phyloP scores from a whole-genome alignment of 2,329 filamentous ascomycete species.

The Alternaria viburni region DNA sequence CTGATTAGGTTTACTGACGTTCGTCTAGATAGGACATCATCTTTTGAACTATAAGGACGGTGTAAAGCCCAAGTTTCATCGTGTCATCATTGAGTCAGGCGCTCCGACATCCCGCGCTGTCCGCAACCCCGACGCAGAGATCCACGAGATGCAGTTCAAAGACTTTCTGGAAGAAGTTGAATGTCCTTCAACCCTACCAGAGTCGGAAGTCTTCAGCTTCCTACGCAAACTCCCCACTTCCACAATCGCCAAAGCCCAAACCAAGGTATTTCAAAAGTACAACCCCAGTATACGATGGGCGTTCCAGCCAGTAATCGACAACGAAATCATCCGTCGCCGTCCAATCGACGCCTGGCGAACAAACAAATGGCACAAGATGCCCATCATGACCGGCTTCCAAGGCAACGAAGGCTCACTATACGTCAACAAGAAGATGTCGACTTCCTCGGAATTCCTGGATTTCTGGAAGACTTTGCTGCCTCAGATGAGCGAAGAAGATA shows the following conservation, averaged over 20 bases:
- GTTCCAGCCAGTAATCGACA: constrained; percentile 74
- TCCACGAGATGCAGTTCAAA: constrained; percentile 55
- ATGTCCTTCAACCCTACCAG: constrained; percentile 33
- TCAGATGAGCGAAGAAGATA: constrained; percentile 58
- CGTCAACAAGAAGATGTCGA: constrained; percentile 59
- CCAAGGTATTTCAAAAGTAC: constrained; percentile 53
- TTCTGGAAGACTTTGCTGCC: constrained; percentile 71
- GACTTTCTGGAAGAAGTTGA: constrained; percentile 50
- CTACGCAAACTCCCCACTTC: constrained; percentile 50
- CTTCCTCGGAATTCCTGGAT: constrained; percentile 59
- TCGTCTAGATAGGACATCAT: constrained; percentile 66
- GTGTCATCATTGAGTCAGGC: constrained; percentile 56
- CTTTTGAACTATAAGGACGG: constrained; percentile 57
- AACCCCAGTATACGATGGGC: constrained; percentile 59
- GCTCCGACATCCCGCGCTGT: constrained; percentile 56
- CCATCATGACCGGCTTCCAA: constrained; percentile 73
- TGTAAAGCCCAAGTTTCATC: constrained; percentile 51
- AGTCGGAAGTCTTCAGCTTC: constrained; percentile 48
- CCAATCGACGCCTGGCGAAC: constrained; percentile 67
- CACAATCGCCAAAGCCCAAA: constrained; percentile 50
- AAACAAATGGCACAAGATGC: constrained; percentile 61
- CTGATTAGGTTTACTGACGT: background rate
- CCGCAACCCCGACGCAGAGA: constrained; percentile 46
- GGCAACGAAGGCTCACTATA: constrained; percentile 73
- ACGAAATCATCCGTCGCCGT: constrained; percentile 62